Conservation (phyloP, 441 rosid species). For the California macrophylla region DNA sequence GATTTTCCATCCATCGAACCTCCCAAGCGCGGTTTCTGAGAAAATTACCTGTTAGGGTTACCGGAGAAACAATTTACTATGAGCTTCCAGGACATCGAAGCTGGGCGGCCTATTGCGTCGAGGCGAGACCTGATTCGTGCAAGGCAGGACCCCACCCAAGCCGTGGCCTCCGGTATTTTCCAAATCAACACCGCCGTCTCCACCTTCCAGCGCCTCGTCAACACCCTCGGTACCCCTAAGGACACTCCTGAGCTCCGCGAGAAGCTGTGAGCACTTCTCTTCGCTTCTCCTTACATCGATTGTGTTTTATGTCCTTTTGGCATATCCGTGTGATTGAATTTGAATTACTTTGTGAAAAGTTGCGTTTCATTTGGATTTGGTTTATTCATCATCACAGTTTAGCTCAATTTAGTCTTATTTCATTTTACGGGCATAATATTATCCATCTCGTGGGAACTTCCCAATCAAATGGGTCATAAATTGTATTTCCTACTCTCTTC, state of each 20-base stretch:
- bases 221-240: constrained; percentile 49
- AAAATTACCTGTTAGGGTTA: background rate
- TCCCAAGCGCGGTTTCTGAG: background rate
- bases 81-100: constrained; percentile 55
- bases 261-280: constrained; percentile 28
- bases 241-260: constrained; percentile 62
- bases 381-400: background rate
- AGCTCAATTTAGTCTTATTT: background rate
- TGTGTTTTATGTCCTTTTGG: background rate
- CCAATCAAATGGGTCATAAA: background rate
- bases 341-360: background rate
- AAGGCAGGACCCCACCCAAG: constrained; percentile 35
- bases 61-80: constrained; percentile 20
- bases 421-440: background rate
- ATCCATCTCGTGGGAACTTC: background rate
- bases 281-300: constrained; percentile 17
- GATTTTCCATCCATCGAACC: too few relatives aligned
- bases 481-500: background rate
- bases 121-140: constrained; percentile 13
- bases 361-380: background rate
- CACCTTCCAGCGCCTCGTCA: constrained; percentile 57
- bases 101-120: constrained; percentile 26
- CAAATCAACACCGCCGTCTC: constrained; percentile 63
- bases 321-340: constrained; percentile 22
- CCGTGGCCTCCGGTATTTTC: constrained; percentile 57